Conservation (phyloP, 768 basidiomycete species). For the Gloeopeniophorella convolvens region DNA sequence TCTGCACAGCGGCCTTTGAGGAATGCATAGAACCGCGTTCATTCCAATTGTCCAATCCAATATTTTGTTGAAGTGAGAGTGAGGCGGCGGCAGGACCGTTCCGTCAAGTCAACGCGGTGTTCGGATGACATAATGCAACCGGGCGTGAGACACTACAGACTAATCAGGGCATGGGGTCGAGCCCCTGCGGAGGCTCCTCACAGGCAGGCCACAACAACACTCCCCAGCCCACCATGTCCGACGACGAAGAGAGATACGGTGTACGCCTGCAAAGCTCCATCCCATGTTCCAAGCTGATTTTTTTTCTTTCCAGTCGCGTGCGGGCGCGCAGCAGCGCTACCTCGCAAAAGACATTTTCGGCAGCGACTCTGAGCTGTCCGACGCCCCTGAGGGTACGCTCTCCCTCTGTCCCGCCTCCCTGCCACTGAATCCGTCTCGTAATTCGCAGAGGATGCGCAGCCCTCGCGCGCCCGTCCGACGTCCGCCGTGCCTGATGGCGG, state of each 20-base stretch:
- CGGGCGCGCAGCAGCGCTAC: conserved; percentile 13
- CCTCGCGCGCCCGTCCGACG: conserved; percentile 32
- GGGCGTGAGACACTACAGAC: no score
- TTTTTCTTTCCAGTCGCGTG: background rate
- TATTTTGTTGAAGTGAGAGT: no score
- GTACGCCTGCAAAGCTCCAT: background rate
- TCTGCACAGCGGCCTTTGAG: no score
- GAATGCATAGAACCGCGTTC: no score
- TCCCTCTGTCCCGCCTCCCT: background rate
- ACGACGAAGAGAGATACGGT: conserved; percentile 12
- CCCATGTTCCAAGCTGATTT: background rate
- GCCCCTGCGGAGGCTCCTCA: no score
- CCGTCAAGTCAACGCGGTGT: no score
- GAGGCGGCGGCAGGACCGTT: no score
- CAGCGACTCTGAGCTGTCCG: conserved; percentile 16
- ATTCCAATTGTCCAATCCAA: no score
- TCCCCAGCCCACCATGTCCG: conserved; percentile 7
- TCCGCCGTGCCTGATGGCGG: conserved; percentile 29
- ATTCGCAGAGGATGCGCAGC: conserved; percentile 32
- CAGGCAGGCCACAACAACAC: no score
- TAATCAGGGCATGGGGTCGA: no score
- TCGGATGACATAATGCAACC: no score
- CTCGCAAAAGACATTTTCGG: conserved; percentile 18
- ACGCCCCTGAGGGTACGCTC: conserved; percentile 12
- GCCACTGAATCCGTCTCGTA: background rate